These are phyloP conservation scores for Litsea cubeba DNA, from an alignment of 164 flowering plant genomes.

Conservation along the genomic window DNA sequence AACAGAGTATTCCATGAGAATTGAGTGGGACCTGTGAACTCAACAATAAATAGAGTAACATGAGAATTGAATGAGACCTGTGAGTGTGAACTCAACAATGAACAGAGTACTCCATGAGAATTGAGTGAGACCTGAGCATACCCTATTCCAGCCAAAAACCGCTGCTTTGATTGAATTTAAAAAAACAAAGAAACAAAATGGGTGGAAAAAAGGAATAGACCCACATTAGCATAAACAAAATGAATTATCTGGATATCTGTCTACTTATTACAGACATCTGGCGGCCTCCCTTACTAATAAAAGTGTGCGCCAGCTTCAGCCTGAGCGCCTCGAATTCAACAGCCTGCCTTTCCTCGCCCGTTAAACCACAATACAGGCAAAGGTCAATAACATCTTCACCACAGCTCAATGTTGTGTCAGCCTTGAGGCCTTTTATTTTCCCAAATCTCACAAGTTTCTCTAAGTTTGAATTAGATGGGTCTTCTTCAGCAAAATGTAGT, in stretches of 20 bases:
- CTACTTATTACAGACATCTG: conserved; percentile 3
- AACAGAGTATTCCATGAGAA: too few species aligned
- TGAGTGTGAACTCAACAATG: too few species aligned
- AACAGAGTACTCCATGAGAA: too few species aligned
- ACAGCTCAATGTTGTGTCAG: conserved; percentile 19
- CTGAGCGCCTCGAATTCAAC: conserved; percentile 50
- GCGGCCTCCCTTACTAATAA: conserved; percentile 17
- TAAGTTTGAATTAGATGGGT: conserved; percentile 54
- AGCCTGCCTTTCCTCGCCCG: conserved; percentile 55
- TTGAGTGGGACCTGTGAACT: too few species aligned
- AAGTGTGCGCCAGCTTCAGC: conserved; percentile 38
- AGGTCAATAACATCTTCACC: conserved; percentile 40
- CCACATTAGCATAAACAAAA: not conserved
- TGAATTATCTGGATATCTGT: not conserved
- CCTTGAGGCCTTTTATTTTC: conserved; percentile 27
- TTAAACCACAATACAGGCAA: conserved; percentile 60
- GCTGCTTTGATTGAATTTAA: too few species aligned
- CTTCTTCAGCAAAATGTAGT: conserved; percentile 39
- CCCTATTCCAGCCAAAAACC: too few species aligned
- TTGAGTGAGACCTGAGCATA: too few species aligned
- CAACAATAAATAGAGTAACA: too few species aligned
- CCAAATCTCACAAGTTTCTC: conserved; percentile 44
- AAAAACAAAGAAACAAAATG: too few species aligned
- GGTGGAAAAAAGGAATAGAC: not conserved
- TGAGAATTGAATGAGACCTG: too few species aligned